Conservation (phyloP, 345 rosid species). For the Raphanus raphanistrum region DNA sequence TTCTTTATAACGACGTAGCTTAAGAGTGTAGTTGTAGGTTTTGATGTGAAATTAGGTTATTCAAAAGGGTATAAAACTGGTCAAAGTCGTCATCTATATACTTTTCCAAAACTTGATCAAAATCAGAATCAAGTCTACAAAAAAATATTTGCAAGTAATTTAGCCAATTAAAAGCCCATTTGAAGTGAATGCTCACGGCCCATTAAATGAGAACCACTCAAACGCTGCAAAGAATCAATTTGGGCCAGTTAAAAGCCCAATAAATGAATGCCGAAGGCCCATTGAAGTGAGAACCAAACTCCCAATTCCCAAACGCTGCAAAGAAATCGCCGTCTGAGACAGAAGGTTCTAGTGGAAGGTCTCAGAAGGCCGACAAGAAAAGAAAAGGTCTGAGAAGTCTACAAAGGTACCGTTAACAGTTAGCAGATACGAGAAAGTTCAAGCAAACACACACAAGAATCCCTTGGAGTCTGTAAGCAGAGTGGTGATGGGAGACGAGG, state of each 20-base stretch:
- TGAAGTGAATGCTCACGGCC: background rate
- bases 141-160: background rate
- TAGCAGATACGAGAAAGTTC: slow-evolving; percentile 11
- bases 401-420: slow-evolving; percentile 16
- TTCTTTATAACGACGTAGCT: background rate
- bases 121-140: too few relatives aligned
- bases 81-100: too few relatives aligned
- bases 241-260: background rate
- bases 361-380: background rate
- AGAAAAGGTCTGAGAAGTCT: background rate
- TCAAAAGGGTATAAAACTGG: too few relatives aligned
- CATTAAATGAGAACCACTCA: background rate
- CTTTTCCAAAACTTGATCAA: too few relatives aligned
- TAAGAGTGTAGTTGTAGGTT: background rate
- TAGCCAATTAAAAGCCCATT: slow-evolving; percentile 1
- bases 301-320: background rate
- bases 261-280: background rate
- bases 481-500: slow-evolving; percentile 27
- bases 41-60: background rate
- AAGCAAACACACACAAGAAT: background rate
- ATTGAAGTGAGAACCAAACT: background rate
- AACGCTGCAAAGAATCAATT: background rate
- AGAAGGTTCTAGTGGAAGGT: slow-evolving; percentile 22
- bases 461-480: slow-evolving; percentile 12
- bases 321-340: slow-evolving; percentile 2